phyloP scores from a whole-genome alignment of 2,329 filamentous ascomycete genomes.

The Sporothrix protearum region DNA sequence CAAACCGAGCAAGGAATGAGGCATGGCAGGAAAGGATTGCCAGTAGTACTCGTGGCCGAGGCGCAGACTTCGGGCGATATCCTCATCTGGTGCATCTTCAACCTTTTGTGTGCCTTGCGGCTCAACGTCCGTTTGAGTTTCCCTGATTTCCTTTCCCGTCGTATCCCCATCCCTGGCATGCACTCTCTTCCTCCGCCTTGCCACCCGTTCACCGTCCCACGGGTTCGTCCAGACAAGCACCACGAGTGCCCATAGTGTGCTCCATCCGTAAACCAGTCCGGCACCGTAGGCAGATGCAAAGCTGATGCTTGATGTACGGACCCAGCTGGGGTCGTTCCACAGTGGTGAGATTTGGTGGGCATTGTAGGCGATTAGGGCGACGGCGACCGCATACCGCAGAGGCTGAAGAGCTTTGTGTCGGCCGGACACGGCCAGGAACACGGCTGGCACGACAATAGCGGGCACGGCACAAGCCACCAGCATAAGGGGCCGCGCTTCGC shows the following conservation, averaged over 20 bases:
- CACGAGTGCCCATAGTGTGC: constrained; percentile 47
- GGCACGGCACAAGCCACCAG: constrained; percentile 51
- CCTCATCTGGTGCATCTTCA: constrained; percentile 30
- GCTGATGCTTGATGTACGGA: constrained; percentile 47
- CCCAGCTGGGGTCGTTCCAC: neutral
- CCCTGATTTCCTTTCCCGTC: too few species aligned
- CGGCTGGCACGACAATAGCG: constrained; percentile 46
- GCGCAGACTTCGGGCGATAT: constrained; percentile 31
- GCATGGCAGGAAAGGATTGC: constrained; percentile 56
- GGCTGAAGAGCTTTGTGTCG: constrained; percentile 42
- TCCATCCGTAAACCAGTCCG: constrained; percentile 51
- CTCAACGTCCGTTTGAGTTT: neutral
- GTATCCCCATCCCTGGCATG: neutral
- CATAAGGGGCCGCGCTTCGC: constrained; percentile 43
- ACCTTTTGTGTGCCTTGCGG: neutral
- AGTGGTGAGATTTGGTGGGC: constrained; percentile 34
- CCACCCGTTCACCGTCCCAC: constrained; percentile 52
- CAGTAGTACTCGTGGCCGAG: constrained; percentile 52
- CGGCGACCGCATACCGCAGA: constrained; percentile 47
- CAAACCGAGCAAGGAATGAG: constrained; percentile 48
- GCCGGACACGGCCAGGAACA: constrained; percentile 51
- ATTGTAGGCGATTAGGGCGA: constrained; percentile 44
- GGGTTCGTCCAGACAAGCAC: constrained; percentile 53
- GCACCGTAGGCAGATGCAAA: constrained; percentile 49
- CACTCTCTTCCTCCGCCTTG: constrained; percentile 27